Evolutionary conservation across 495 filamentous ascomycete species (phyloP).

Genomic region (Penicillium angulare): DNA sequence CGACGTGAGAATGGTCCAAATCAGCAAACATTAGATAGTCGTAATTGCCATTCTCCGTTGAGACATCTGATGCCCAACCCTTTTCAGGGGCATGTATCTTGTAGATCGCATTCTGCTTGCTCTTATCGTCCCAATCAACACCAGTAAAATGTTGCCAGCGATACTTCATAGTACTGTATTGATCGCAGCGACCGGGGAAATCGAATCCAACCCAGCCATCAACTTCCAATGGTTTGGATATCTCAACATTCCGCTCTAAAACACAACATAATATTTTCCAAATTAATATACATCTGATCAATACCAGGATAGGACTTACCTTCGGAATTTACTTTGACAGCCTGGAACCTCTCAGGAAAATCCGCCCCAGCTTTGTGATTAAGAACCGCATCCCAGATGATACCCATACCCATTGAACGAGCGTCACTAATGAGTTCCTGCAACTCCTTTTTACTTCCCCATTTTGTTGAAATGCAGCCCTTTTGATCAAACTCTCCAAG

Average conservation of each 20-base stretch:
- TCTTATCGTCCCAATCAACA: slow-evolving; percentile 63
- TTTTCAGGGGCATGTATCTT: slow-evolving; percentile 63
- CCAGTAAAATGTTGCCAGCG: slow-evolving; percentile 71
- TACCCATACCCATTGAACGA: slow-evolving; percentile 50
- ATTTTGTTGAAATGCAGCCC: slow-evolving; percentile 62
- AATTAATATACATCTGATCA: background rate
- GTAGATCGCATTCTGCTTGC: slow-evolving; percentile 62
- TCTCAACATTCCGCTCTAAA: slow-evolving; percentile 52
- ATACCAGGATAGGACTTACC: slow-evolving; percentile 24
- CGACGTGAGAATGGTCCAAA: slow-evolving; percentile 64
- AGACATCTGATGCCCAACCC: slow-evolving; percentile 65
- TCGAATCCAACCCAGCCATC: slow-evolving; percentile 67
- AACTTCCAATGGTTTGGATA: slow-evolving; percentile 61
- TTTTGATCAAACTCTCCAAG: slow-evolving; percentile 78
- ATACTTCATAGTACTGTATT: slow-evolving; percentile 62
- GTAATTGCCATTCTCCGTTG: slow-evolving; percentile 66
- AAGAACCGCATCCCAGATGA: slow-evolving; percentile 74
- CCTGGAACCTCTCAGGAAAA: slow-evolving; percentile 55
- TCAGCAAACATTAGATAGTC: slow-evolving; percentile 71
- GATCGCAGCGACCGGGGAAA: slow-evolving; percentile 58
- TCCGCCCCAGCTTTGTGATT: slow-evolving; percentile 77
- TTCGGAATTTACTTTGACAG: slow-evolving; percentile 60
- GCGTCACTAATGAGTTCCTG: slow-evolving; percentile 50
- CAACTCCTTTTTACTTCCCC: slow-evolving; percentile 66
- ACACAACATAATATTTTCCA: background rate